Evolutionary conservation across 352 stramenopile species (phyloP).

Genomic region (Pythium oligandrum): DNA sequence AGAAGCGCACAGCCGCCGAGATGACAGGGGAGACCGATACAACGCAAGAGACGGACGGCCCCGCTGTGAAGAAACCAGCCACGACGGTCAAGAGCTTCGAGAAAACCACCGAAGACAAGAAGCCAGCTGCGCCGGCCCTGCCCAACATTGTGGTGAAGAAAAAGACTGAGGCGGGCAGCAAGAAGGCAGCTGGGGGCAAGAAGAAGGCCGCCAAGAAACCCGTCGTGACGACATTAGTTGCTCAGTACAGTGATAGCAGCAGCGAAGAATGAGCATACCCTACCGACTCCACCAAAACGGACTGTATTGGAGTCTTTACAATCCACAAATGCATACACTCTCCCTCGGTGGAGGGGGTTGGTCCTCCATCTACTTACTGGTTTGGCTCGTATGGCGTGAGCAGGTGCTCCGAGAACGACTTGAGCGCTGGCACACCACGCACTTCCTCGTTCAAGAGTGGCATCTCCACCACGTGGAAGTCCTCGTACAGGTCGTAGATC

Average conservation of each 20-base stretch:
- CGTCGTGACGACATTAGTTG: constrained; percentile 56
- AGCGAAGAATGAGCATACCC: constrained; percentile 21
- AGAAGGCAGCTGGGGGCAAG: constrained; percentile 17
- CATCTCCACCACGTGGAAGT: constrained; percentile 99
- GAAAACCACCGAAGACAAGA: constrained; percentile 1
- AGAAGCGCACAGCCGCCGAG: constrained; percentile 28
- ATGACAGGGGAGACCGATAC: constrained; percentile 11
- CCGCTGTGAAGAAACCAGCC: constrained; percentile 11
- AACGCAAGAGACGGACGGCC: not conserved
- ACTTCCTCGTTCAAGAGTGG: constrained; percentile 98
- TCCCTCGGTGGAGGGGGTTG: not conserved
- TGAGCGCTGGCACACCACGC: constrained; percentile 91
- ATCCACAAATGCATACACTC: no score
- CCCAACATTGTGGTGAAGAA: constrained; percentile 21
- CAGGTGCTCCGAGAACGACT: constrained; percentile 92
- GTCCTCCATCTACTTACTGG: constrained; percentile 21
- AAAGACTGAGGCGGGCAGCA: constrained; percentile 31
- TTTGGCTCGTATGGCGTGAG: constrained; percentile 91
- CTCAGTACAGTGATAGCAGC: constrained; percentile 75
- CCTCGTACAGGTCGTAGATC: constrained; percentile 99
- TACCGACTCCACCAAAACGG: no score
- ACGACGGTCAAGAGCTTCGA: constrained; percentile 18
- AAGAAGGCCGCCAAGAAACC: constrained; percentile 30
- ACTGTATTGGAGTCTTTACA: no score
- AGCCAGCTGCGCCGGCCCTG: constrained; percentile 9